phyloP scores from a whole-genome alignment of 495 filamentous ascomycete genomes.

The Aspergillus hancockii region DNA sequence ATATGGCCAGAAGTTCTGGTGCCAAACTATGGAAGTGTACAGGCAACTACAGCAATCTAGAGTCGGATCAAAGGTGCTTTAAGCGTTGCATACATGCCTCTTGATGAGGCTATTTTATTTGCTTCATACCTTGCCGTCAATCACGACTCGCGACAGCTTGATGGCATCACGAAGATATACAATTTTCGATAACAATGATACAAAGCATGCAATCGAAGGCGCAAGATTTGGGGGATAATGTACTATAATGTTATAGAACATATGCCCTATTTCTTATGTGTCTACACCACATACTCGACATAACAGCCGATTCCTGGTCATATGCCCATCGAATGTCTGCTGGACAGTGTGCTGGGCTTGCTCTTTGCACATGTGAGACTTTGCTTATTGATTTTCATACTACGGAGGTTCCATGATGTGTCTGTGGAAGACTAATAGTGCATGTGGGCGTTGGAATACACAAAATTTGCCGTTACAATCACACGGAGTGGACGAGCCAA shows the following conservation, averaged over 20 bases:
- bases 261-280: background rate
- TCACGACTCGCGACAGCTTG: background rate
- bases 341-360: background rate
- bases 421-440: background rate
- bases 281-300: background rate
- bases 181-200: background rate
- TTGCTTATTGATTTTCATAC: background rate
- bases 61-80: constrained; percentile 6
- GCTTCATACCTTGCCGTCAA: background rate
- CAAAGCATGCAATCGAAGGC: background rate
- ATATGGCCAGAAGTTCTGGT: constrained; percentile 14
- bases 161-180: background rate
- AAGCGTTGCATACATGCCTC: constrained; percentile 7
- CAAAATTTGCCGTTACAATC: background rate
- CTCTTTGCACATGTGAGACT: background rate
- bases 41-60: constrained; percentile 2
- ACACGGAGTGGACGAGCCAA: background rate
- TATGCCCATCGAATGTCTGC: background rate
- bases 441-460: background rate
- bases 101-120: background rate
- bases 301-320: background rate
- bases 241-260: background rate
- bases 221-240: background rate
- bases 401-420: background rate
- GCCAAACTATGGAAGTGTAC: constrained; percentile 18